phyloP scores from a whole-genome alignment of 140 eudicot species.

The Erigeron philadelphicus region DNA sequence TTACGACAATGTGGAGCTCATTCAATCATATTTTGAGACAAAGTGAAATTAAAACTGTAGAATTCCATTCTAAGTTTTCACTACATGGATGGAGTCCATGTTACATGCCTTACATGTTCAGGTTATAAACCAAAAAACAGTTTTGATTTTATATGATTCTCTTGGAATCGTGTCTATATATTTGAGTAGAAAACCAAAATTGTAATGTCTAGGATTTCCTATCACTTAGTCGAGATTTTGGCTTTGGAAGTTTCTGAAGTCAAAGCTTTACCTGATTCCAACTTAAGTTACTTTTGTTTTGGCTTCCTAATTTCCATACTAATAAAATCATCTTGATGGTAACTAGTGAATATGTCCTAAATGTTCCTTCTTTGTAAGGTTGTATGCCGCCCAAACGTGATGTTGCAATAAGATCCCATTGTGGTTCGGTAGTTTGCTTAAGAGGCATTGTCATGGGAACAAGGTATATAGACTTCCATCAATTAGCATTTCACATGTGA shows the following conservation, averaged over 20 bases:
- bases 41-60: neutral
- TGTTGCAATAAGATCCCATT: constrained; percentile 9
- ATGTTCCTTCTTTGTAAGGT: neutral
- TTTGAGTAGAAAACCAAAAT: constrained; percentile 1
- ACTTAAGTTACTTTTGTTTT: neutral
- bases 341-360: neutral
- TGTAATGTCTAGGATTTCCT: neutral
- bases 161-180: constrained; percentile 1
- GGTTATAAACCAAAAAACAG: constrained; percentile 7
- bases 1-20: neutral
- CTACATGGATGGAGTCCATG: neutral
- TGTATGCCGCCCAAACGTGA: neutral
- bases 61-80: neutral
- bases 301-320: neutral
- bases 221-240: neutral
- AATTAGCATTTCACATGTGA: constrained; percentile 1
- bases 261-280: neutral
- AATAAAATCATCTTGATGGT: neutral
- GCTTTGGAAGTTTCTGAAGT: neutral
- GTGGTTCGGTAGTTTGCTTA: neutral
- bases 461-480: neutral
- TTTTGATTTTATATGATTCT: constrained; percentile 1
- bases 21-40: neutral
- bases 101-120: constrained; percentile 1
- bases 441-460: constrained; percentile 3